A percentile compares a stretch with the other conserved stretches of the same genome.
Evolutionary conservation across 2,329 filamentous ascomycete species (phyloP).

Genomic region (Pyrenophora teres): DNA sequence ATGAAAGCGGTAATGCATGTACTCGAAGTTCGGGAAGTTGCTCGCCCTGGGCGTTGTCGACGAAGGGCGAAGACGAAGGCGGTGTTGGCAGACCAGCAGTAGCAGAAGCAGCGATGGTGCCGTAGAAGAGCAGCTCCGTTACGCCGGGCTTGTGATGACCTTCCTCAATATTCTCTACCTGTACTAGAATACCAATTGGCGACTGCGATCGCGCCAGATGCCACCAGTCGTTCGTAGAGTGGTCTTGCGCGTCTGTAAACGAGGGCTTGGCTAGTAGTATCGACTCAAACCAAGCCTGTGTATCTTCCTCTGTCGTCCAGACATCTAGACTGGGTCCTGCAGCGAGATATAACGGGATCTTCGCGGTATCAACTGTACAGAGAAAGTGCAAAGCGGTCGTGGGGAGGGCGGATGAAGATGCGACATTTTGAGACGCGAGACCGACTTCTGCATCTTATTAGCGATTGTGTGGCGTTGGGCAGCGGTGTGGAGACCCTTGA

Average conservation of each 20-base stretch:
- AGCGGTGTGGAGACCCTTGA: slow-evolving; percentile 26
- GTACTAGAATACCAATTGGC: slow-evolving; percentile 47
- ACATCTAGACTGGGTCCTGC: slow-evolving; percentile 47
- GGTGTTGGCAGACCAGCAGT: slow-evolving; percentile 37
- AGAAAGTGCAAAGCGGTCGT: slow-evolving; percentile 41
- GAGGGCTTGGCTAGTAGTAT: slow-evolving; percentile 35
- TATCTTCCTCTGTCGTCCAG: slow-evolving; percentile 40
- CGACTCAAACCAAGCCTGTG: slow-evolving; percentile 49
- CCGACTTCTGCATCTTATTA: slow-evolving; percentile 31
- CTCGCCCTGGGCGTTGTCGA: slow-evolving; percentile 10
- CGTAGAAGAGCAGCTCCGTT: slow-evolving; percentile 55
- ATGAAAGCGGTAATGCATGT: slow-evolving; percentile 52
- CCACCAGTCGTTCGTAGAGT: slow-evolving; percentile 44
- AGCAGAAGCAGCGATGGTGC: slow-evolving; percentile 33
- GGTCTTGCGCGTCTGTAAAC: slow-evolving; percentile 1
- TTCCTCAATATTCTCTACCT: slow-evolving; percentile 24
- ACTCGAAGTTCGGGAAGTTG: slow-evolving; percentile 39
- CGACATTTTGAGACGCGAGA: slow-evolving; percentile 29
- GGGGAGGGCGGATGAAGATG: slow-evolving; percentile 22
- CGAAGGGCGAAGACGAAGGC: slow-evolving; percentile 37
- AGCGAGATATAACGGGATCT: slow-evolving; percentile 49
- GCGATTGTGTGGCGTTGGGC: not conserved
- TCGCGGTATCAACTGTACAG: slow-evolving; percentile 46
- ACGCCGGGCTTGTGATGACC: slow-evolving; percentile 21
- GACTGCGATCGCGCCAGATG: slow-evolving; percentile 43